A percentile compares a stretch with the other conserved stretches of the same genome.
Conservation (phyloP, 2,329 filamentous ascomycete species). For the Clarireedia sp. region DNA sequence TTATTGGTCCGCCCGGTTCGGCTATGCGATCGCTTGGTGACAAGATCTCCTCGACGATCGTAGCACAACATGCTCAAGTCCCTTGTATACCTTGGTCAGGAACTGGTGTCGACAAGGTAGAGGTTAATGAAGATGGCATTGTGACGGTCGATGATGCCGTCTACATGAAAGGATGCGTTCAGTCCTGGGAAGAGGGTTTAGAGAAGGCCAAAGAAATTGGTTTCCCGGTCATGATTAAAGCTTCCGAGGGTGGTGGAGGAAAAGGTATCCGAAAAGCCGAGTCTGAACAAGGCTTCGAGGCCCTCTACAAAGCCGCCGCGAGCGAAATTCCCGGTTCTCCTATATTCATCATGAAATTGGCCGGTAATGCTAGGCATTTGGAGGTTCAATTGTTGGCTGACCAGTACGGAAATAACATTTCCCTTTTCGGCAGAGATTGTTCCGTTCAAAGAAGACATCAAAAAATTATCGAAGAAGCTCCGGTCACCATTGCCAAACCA, state of each 20-base stretch:
- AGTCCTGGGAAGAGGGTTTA: conserved; percentile 83
- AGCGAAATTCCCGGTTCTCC: conserved; percentile 97
- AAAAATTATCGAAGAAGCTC: conserved; percentile 99
- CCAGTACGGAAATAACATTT: conserved; percentile 99
- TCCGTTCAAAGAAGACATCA: conserved; percentile 97
- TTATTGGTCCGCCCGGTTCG: conserved; percentile 95
- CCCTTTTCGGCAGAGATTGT: conserved; percentile 95
- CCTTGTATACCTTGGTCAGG: conserved; percentile 99
- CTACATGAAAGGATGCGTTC: conserved; percentile 86
- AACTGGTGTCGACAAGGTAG: conserved; percentile 76
- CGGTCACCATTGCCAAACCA: conserved; percentile 88
- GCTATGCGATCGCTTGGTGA: conserved; percentile 98
- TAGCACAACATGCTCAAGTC: conserved; percentile 91
- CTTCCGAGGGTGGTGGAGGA: conserved; percentile 97
- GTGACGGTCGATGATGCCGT: conserved; percentile 83
- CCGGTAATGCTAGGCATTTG: conserved; percentile 90
- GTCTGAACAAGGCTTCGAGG: conserved; percentile 73
- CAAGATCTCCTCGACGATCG: conserved; percentile 99
- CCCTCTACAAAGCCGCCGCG: conserved; percentile 88
- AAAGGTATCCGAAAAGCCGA: conserved; percentile 98
- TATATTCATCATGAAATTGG: conserved; percentile 99
- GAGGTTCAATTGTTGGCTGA: conserved; percentile 96
- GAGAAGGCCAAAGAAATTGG: conserved; percentile 81
- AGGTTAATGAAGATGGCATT: conserved; percentile 72
- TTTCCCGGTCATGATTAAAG: conserved; percentile 99